These are phyloP conservation scores for Protomyces inundatus DNA, from an alignment of 1,139 yeast species.

Conservation along the genomic window DNA sequence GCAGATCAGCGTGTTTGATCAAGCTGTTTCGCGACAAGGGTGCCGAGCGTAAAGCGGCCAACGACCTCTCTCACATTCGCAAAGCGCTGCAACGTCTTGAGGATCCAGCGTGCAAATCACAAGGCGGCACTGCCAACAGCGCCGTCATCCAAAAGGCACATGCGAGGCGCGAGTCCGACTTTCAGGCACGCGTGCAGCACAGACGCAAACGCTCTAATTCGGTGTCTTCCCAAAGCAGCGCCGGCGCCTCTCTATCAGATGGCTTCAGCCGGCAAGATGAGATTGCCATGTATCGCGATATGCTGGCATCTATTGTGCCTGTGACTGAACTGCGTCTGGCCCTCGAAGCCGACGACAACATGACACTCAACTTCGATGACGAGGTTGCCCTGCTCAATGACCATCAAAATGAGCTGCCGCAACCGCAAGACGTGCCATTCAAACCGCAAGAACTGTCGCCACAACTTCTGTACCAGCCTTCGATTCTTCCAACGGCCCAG, in stretches of 20 bases:
- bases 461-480: neutral
- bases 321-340: neutral
- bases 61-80: neutral
- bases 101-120: neutral
- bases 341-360: neutral
- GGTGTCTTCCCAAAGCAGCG: neutral
- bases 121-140: neutral
- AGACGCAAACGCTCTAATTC: neutral
- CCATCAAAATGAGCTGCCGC: neutral
- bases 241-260: neutral
- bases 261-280: neutral
- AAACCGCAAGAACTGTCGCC: neutral
- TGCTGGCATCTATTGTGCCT: neutral
- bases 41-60: conserved; percentile 3
- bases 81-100: neutral
- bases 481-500: neutral
- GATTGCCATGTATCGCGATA: neutral
- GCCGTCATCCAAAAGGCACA: neutral
- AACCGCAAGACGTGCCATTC: neutral
- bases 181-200: neutral
- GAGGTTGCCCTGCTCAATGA: neutral
- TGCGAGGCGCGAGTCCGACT: neutral
- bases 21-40: conserved; percentile 11
- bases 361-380: neutral
- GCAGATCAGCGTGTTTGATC: neutral